These are phyloP conservation scores for Biscogniauxia mediterranea DNA, from an alignment of 2,329 filamentous ascomycete genomes.

Conservation along the genomic window DNA sequence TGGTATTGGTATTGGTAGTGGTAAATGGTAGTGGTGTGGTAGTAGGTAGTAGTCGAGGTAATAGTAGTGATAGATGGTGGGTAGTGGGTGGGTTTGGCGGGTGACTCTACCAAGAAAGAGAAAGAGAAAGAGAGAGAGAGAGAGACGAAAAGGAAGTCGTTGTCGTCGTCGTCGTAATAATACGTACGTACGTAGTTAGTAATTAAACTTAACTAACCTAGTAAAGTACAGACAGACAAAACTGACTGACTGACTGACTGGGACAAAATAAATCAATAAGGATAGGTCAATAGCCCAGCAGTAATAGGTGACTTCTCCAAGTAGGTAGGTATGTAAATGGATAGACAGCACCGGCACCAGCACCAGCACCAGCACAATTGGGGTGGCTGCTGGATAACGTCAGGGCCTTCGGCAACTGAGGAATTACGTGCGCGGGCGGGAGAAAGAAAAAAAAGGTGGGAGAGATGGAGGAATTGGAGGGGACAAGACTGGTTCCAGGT, in stretches of 20 bases:
- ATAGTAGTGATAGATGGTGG: not conserved
- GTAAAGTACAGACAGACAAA: too few species aligned
- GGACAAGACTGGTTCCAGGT: not conserved
- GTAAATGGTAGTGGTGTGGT: too few species aligned
- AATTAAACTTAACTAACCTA: too few species aligned
- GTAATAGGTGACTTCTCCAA: not conserved
- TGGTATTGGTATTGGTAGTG: not conserved
- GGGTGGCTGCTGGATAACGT: slow-evolving; percentile 2
- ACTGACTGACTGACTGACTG: too few species aligned
- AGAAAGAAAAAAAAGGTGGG: not conserved
- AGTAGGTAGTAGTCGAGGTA: not conserved
- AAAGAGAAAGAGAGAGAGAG: slow-evolving; percentile 2
- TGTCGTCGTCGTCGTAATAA: not conserved
- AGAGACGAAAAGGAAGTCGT: slow-evolving; percentile 2
- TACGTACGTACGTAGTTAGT: not conserved
- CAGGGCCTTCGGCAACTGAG: slow-evolving; percentile 1
- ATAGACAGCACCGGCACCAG: too few species aligned
- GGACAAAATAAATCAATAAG: too few species aligned
- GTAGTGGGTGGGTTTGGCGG: not conserved
- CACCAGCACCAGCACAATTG: not conserved
- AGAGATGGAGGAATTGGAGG: not conserved
- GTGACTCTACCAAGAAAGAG: slow-evolving; percentile 1
- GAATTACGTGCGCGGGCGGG: not conserved
- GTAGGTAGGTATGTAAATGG: not conserved
- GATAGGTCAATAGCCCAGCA: too few species aligned